Evolutionary conservation across 208 protist genomes (phyloP).

Genomic region (Crithidia thermophila): DNA sequence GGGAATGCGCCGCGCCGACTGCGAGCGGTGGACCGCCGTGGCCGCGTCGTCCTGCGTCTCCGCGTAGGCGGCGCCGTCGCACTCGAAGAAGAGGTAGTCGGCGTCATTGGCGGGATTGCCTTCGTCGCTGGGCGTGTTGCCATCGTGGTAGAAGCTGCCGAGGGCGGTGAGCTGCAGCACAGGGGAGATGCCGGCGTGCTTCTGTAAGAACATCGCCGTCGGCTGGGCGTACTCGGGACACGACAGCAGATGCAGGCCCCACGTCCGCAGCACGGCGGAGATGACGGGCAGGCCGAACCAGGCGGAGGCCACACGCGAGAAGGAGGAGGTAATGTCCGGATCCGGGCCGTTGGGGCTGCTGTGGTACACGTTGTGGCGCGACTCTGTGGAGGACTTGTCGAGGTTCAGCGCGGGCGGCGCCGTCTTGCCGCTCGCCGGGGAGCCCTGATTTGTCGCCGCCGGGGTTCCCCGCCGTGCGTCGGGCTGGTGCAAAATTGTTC

Average conservation of each 20-base stretch:
- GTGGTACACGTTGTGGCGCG: neutral
- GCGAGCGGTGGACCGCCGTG: neutral
- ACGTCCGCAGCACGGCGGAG: conserved; percentile 50
- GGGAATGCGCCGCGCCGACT: conserved; percentile 29
- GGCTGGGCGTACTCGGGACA: conserved; percentile 69
- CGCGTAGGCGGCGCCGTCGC: conserved; percentile 5
- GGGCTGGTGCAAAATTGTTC: conserved; percentile 19
- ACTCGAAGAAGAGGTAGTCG: conserved; percentile 32
- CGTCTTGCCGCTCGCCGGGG: neutral
- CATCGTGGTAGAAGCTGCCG: conserved; percentile 22
- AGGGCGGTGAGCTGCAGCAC: conserved; percentile 49
- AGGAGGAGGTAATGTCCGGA: conserved; percentile 35
- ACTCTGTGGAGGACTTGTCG: neutral
- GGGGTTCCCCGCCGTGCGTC: neutral
- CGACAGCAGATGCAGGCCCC: conserved; percentile 68
- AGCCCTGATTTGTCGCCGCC: neutral
- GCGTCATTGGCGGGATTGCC: conserved; percentile 2
- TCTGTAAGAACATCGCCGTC: conserved; percentile 67
- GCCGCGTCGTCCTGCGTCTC: neutral
- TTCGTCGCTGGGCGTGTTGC: conserved; percentile 27
- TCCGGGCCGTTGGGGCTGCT: conserved; percentile 29
- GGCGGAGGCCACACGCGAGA: conserved; percentile 60
- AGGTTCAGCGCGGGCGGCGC: neutral
- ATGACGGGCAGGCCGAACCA: conserved; percentile 67
- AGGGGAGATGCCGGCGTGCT: conserved; percentile 63